Percentiles rank a stretch among this genome's conserved stretches.
phyloP scores from a whole-genome alignment of 495 filamentous ascomycete genomes.

The Tuber calosporum region DNA sequence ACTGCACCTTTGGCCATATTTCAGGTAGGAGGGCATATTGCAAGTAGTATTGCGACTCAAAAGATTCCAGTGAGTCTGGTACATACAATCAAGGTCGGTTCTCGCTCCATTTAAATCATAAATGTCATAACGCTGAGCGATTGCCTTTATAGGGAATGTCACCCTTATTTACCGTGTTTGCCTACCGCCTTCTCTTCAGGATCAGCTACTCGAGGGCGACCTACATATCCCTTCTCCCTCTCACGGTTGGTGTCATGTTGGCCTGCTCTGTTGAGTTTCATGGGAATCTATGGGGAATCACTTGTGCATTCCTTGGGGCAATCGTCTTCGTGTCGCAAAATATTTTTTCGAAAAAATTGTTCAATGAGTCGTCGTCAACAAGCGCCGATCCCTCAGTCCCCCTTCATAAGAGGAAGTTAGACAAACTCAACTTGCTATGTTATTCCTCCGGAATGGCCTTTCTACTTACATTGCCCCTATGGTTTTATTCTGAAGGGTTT shows the following conservation, averaged over 20 bases:
- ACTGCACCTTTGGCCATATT: conserved; percentile 87
- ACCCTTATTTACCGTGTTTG: conserved; percentile 87
- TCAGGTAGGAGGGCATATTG: conserved; percentile 86
- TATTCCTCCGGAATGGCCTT: conserved; percentile 92
- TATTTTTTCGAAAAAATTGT: conserved; percentile 97
- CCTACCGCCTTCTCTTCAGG: conserved; percentile 79
- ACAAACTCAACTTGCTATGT: conserved; percentile 94
- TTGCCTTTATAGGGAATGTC: conserved; percentile 62
- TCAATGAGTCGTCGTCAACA: conserved; percentile 81
- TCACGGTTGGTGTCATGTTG: conserved; percentile 88
- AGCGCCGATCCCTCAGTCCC: conserved; percentile 58
- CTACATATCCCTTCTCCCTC: conserved; percentile 84
- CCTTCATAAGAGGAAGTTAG: conserved; percentile 63
- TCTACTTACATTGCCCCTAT: conserved; percentile 81
- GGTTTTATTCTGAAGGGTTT: conserved; percentile 85
- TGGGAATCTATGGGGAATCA: conserved; percentile 78
- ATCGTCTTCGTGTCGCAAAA: conserved; percentile 97
- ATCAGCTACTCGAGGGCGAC: conserved; percentile 82
- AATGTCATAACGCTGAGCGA: neutral
- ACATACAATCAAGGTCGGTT: conserved; percentile 75
- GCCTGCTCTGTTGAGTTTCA: conserved; percentile 85
- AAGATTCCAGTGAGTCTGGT: conserved; percentile 94
- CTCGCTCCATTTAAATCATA: neutral
- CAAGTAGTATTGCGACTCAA: conserved; percentile 84
- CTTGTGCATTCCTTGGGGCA: conserved; percentile 77